Percentiles rank a stretch among this genome's conserved stretches.
Evolutionary conservation across 768 basidiomycete species (phyloP).

Genomic region (Xerocomellus dryophilus): DNA sequence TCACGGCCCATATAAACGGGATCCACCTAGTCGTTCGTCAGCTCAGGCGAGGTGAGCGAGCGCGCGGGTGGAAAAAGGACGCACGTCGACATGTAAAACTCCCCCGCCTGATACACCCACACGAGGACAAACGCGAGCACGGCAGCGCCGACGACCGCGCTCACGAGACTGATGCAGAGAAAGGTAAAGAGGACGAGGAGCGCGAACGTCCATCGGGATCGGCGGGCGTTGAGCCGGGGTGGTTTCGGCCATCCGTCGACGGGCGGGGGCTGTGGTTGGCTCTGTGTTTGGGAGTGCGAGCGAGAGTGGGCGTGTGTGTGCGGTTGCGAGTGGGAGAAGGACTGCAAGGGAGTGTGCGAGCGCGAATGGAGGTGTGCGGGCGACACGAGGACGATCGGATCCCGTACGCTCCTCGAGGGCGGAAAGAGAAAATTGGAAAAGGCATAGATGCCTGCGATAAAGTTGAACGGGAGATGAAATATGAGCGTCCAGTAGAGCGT

Average conservation of each 20-base stretch:
- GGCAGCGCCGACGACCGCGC: constrained; percentile 39
- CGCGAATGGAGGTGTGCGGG: not conserved
- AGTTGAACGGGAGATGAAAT: constrained; percentile 42
- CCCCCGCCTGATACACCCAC: constrained; percentile 37
- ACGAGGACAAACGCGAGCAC: constrained; percentile 39
- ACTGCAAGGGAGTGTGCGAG: not conserved
- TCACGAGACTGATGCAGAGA: constrained; percentile 32
- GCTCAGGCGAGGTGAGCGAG: no score
- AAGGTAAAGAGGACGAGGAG: constrained; percentile 40
- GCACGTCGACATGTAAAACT: constrained; percentile 43
- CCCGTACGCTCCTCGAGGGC: constrained; percentile 20
- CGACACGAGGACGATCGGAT: constrained; percentile 1
- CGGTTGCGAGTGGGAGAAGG: not conserved
- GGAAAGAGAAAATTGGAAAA: constrained; percentile 42
- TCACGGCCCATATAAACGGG: constrained; percentile 41
- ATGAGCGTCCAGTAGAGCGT: constrained; percentile 49
- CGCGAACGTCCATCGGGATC: constrained; percentile 40
- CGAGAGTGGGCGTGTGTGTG: not conserved
- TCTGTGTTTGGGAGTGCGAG: not conserved
- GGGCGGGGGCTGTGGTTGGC: not conserved
- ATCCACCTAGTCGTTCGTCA: constrained; percentile 31
- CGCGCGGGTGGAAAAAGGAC: not conserved
- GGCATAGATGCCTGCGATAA: constrained; percentile 40
- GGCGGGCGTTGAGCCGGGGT: constrained; percentile 30
- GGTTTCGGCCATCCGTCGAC: constrained; percentile 12